Base-by-base conservation (phyloP, 306 rosid species). In the Datisca glomerata region DNA sequence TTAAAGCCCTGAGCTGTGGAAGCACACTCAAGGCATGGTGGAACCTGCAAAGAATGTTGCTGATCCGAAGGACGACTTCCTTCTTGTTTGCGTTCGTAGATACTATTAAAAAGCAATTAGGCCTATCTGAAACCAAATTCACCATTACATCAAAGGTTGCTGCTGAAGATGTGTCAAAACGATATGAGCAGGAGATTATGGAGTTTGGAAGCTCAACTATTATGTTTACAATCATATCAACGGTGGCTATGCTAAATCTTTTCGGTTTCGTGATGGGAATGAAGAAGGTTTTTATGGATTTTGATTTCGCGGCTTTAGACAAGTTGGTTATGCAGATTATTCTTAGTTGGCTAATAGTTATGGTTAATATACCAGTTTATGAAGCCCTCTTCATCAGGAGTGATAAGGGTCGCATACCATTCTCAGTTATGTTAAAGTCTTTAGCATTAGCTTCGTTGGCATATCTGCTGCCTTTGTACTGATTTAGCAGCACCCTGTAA, bases 131-230 rank as follows among this genome's bases (percentile, higher is more conserved):
- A 7, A 72, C 73, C 37, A 46, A 43, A 3, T 78, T 86, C 36
- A 38, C 16, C 2, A 29, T 81, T 38, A 78, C 91, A 4, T 41
- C 24, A 7, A 86, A 81, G 47, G 76, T 65, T 12, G 50, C 58
- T 3, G 47, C 66, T 0, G 76, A 73, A 24, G 92, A 84, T 9
- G 73, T 43, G 7, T 45, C 45, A 4, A 60, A 51, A 61, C 59
- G 78, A 47, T 75, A 67, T 10, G 62, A 75, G 49, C 39, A 68
- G 42, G 83, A 76, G 60, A 16, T 75, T 18, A 33, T 79, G 4
- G 81, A 79, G n/a, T 83, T 83, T 27, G 86, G 91, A 49, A 65
- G 75, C 61, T 60, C 84, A 18, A 35, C 46, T 8, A 32, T 61
- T 16, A 56, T 61, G 75, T 47, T 41, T n/a, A 69, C 46, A 17